These are phyloP conservation scores for Actinidia chinensis DNA, from an alignment of 179 eudicot species.

Conservation along the genomic window DNA sequence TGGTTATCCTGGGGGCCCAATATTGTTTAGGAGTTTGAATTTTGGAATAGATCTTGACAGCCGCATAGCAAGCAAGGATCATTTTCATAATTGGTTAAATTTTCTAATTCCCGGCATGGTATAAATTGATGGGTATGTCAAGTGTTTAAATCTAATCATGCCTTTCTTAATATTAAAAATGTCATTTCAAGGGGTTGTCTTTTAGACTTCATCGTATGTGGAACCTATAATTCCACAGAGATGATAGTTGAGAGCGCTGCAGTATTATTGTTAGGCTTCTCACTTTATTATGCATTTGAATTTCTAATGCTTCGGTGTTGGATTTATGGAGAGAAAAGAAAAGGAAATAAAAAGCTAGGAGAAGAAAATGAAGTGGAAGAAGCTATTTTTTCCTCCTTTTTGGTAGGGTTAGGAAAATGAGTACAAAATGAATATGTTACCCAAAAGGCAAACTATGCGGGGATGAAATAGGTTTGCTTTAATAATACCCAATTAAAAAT, in stretches of 20 bases:
- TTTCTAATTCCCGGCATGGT: no score
- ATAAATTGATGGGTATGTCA: no score
- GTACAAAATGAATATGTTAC: not conserved
- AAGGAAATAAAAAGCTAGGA: not conserved
- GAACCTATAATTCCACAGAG: not conserved
- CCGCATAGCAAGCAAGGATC: conserved; percentile 89
- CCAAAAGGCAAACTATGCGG: no score
- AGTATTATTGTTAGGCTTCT: not conserved
- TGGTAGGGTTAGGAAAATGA: not conserved
- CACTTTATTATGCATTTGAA: not conserved
- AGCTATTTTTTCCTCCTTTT: not conserved
- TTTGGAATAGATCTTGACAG: conserved; percentile 99
- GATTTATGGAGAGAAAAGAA: not conserved
- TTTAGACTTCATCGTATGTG: not conserved
- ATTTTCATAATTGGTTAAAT: conserved; percentile 19
- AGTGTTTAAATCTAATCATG: no score
- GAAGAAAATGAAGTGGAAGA: not conserved
- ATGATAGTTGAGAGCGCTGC: not conserved
- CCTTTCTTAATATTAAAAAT: no score
- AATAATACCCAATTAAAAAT: no score
- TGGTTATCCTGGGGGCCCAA: conserved; percentile 95
- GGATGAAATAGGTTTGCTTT: no score
- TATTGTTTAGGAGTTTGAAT: conserved; percentile 84
- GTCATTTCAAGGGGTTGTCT: not conserved
- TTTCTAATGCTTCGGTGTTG: not conserved